A percentile compares a stretch with the other conserved stretches of the same genome.
Conservation (phyloP, 441 rosid species). For the Pelargonium cotyledonis region DNA sequence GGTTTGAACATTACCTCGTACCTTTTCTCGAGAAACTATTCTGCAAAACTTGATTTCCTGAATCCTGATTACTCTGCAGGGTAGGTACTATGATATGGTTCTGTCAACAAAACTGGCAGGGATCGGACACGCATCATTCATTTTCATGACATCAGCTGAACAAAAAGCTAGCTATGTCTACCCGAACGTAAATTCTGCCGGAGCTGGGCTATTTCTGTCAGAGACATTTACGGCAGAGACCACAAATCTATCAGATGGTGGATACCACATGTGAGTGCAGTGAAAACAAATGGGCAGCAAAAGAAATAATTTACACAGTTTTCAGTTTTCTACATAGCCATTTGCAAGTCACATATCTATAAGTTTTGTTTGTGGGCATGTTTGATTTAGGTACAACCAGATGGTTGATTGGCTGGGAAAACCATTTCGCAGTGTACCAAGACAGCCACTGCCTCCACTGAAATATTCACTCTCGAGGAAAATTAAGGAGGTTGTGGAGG, state of each 20-base stretch:
- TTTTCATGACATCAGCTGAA: conserved; percentile 80
- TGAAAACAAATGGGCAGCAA: not conserved
- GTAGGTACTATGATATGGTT: conserved; percentile 87
- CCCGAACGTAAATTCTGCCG: conserved; percentile 91
- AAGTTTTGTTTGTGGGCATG: not conserved
- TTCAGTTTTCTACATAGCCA: not conserved
- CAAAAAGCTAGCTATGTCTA: conserved; percentile 80
- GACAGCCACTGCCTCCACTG: conserved; percentile 56
- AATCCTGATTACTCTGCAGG: conserved; percentile 31
- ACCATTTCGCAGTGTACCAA: conserved; percentile 71
- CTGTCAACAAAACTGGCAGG: conserved; percentile 87
- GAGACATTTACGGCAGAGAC: conserved; percentile 61
- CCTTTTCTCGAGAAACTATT: not conserved
- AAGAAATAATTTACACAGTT: not conserved
- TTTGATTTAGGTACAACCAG: conserved; percentile 62
- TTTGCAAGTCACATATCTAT: not conserved
- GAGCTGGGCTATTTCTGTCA: conserved; percentile 77
- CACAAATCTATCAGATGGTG: conserved; percentile 65
- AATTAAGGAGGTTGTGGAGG: conserved; percentile 67
- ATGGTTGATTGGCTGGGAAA: conserved; percentile 84
- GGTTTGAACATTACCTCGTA: conserved; percentile 32
- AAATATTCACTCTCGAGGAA: conserved; percentile 71
- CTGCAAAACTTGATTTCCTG: not conserved
- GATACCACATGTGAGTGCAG: conserved; percentile 60
- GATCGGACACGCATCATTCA: conserved; percentile 78